Percentiles rank a stretch among this genome's conserved stretches.
These are phyloP conservation scores for Pueraria montana DNA, from an alignment of 306 rosid genomes.

Conservation along the genomic window DNA sequence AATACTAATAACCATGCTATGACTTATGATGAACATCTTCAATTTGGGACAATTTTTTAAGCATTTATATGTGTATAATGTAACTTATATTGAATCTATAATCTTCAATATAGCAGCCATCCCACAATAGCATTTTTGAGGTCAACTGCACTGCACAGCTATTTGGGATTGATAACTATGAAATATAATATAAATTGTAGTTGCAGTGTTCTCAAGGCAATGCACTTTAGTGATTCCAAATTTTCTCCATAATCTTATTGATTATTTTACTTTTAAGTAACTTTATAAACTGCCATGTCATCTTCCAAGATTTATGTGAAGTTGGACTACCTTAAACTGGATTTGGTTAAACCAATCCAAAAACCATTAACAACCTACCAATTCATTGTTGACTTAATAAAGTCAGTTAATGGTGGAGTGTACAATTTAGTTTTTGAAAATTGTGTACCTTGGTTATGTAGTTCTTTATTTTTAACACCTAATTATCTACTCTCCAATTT, in stretches of 20 bases:
- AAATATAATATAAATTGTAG: not conserved
- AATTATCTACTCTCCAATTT: constrained; percentile 8
- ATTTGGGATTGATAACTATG: not conserved
- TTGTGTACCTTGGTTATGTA: not conserved
- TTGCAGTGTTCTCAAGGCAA: not conserved
- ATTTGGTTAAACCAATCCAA: constrained; percentile 8
- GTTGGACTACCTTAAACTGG: constrained; percentile 6
- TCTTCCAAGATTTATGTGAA: not conserved
- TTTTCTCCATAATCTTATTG: not conserved
- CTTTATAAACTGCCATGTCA: not conserved
- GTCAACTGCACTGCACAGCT: not conserved
- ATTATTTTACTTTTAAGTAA: not conserved
- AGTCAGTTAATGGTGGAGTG: not conserved
- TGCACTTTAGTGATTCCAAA: not conserved
- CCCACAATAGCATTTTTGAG: not conserved
- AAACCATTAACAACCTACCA: not conserved
- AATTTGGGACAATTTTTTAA: not conserved
- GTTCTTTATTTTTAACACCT: constrained; percentile 15
- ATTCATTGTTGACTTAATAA: not conserved
- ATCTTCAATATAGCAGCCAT: not conserved
- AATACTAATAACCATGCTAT: no score
- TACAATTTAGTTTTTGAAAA: constrained; percentile 11
- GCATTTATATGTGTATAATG: not conserved
- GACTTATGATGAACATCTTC: not conserved
- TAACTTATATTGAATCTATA: not conserved